Conservation (phyloP, 108 stramenopile genomes). For the Cyclostephanos tholiformis region DNA sequence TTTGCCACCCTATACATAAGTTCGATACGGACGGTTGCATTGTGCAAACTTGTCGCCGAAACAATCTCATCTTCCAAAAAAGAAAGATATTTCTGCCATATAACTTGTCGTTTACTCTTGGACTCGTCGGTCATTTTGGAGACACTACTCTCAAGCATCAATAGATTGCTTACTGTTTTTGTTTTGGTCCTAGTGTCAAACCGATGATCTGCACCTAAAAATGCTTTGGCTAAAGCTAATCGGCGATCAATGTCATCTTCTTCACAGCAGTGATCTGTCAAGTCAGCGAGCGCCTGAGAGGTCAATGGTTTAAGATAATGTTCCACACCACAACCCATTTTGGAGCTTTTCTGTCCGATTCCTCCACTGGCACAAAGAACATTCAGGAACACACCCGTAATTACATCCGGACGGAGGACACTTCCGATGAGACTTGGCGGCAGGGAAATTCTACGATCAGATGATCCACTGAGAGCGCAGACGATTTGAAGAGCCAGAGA, state of each 20-base stretch:
- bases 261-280: slow-evolving; percentile 30
- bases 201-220: slow-evolving; percentile 59
- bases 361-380: slow-evolving; percentile 61
- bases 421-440: slow-evolving; percentile 53
- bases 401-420: slow-evolving; percentile 51
- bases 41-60: slow-evolving; percentile 37
- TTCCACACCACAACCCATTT: slow-evolving; percentile 14
- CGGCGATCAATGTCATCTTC: slow-evolving; percentile 38
- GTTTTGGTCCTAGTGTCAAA: slow-evolving; percentile 83
- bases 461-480: slow-evolving; percentile 59
- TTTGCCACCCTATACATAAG: slow-evolving; percentile 49
- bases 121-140: slow-evolving; percentile 26
- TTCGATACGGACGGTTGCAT: slow-evolving; percentile 34
- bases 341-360: slow-evolving; percentile 22
- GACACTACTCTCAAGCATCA: slow-evolving; percentile 39
- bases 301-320: slow-evolving; percentile 48
- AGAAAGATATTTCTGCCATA: slow-evolving; percentile 47
- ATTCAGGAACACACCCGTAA: slow-evolving; percentile 65
- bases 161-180: slow-evolving; percentile 47
- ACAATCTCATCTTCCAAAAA: slow-evolving; percentile 46
- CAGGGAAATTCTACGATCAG: slow-evolving; percentile 42
- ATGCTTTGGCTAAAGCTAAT: slow-evolving; percentile 56
- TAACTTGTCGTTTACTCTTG: slow-evolving; percentile 3
- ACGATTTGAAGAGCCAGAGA: slow-evolving; percentile 66
- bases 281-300: slow-evolving; percentile 16